Percentiles rank a stretch among this genome's conserved stretches.
These are phyloP conservation scores for Starmerella bacillaris DNA, from an alignment of 805 yeast species.

Conservation along the genomic window DNA sequence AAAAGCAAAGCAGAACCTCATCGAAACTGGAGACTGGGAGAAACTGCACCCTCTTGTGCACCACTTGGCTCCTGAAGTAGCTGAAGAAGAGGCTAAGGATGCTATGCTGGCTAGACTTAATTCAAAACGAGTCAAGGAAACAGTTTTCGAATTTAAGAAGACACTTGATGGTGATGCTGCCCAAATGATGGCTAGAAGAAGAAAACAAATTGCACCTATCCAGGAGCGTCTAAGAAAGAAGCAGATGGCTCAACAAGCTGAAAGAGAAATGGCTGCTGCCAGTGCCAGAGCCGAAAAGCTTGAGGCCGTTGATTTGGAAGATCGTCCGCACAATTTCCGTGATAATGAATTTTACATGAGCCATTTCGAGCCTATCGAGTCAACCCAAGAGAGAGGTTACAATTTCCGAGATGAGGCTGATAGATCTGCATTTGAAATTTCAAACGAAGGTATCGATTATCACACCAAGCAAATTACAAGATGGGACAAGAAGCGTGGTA, in stretches of 20 bases:
- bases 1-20: conserved; percentile 58
- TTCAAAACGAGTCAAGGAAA: conserved; percentile 58
- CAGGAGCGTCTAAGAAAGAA: conserved; percentile 63
- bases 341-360: conserved; percentile 71
- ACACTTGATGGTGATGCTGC: conserved; percentile 35
- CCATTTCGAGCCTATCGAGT: conserved; percentile 71
- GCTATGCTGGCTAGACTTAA: conserved; percentile 60
- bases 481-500: conserved; percentile 91
- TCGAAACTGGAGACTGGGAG: conserved; percentile 48
- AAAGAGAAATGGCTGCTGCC: conserved; percentile 25
- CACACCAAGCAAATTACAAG: conserved; percentile 38
- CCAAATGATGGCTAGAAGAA: conserved; percentile 67
- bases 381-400: conserved; percentile 66
- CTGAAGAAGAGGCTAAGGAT: conserved; percentile 56
- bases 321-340: conserved; percentile 35
- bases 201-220: conserved; percentile 75
- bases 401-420: conserved; percentile 50
- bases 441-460: conserved; percentile 53
- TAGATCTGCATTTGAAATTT: conserved; percentile 72
- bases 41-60: conserved; percentile 57
- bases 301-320: not conserved
- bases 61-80: conserved; percentile 32
- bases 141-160: conserved; percentile 79
- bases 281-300: conserved; percentile 13
- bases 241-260: conserved; percentile 42